phyloP scores from a whole-genome alignment of 345 rosid genomes.

The Syzygium aqueum region DNA sequence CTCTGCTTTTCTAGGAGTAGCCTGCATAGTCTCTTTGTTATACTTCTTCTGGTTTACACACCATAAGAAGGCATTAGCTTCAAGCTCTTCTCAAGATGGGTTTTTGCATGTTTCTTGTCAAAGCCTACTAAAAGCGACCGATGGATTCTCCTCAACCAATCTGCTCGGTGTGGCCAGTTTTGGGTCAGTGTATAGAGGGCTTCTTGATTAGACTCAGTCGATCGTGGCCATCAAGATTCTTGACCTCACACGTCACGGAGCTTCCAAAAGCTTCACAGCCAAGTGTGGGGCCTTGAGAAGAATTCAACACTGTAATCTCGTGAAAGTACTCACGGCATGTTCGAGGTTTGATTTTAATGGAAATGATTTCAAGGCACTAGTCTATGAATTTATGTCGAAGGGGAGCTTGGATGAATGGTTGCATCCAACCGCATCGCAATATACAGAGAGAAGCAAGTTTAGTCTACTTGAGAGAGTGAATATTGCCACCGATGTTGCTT shows the following conservation, averaged over 20 bases:
- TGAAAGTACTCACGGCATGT: neutral
- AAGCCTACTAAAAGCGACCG: accelerated
- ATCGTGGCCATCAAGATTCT: neutral
- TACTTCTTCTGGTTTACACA: neutral
- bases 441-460: neutral
- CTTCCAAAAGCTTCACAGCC: neutral
- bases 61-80: accelerated
- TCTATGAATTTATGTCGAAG: neutral
- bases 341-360: neutral
- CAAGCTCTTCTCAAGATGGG: neutral
- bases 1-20: neutral
- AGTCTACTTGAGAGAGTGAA: neutral
- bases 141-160: neutral
- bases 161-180: neutral
- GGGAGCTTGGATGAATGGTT: neutral
- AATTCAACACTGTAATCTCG: neutral
- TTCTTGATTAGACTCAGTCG: neutral
- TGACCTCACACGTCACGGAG: neutral
- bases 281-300: neutral
- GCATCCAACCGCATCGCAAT: neutral
- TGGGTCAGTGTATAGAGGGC: neutral
- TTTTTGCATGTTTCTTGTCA: neutral
- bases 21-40: neutral
- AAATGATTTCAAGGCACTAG: neutral
- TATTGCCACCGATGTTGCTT: neutral